Evolutionary conservation across 495 filamentous ascomycete species (phyloP).

Genomic region (Neurospora sp.): DNA sequence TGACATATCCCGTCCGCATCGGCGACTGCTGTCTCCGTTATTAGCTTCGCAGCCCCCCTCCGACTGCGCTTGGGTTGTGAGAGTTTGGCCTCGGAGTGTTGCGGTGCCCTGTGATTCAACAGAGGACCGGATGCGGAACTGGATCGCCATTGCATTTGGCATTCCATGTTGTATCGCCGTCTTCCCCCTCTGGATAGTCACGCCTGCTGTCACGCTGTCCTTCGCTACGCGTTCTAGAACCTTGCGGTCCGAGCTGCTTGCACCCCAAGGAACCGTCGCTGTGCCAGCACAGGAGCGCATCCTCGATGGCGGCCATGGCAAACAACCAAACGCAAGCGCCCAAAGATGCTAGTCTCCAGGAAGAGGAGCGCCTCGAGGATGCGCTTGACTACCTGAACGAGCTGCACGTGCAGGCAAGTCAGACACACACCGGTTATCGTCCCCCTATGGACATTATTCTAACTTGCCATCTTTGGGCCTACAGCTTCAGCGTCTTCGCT

Average conservation of each 20-base stretch:
- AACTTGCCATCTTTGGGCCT: slow-evolving; percentile 7
- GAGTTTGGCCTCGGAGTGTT: not conserved
- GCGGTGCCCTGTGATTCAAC: not conserved
- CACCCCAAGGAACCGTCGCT: not conserved
- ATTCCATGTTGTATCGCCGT: not conserved
- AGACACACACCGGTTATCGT: not conserved
- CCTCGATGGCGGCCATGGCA: slow-evolving; percentile 8
- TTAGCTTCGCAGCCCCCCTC: not conserved
- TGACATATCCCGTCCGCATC: not conserved
- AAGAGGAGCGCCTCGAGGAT: slow-evolving; percentile 28
- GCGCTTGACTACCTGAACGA: slow-evolving; percentile 28
- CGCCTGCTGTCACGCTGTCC: not conserved
- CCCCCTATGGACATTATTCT: not conserved
- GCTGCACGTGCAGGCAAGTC: slow-evolving; percentile 34
- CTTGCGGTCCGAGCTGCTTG: not conserved
- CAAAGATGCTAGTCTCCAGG: slow-evolving; percentile 11
- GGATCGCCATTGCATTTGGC: slow-evolving; percentile 1
- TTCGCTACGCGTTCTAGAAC: not conserved
- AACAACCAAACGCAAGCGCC: slow-evolving; percentile 12
- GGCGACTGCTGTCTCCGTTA: not conserved
- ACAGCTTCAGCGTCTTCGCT: slow-evolving; percentile 34
- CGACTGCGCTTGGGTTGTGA: not conserved
- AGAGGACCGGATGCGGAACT: not conserved
- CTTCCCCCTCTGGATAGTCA: not conserved
- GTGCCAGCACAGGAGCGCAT: slow-evolving; percentile 1